phyloP scores from a whole-genome alignment of 2,329 filamentous ascomycete species.

The Aureobasidium sp. region DNA sequence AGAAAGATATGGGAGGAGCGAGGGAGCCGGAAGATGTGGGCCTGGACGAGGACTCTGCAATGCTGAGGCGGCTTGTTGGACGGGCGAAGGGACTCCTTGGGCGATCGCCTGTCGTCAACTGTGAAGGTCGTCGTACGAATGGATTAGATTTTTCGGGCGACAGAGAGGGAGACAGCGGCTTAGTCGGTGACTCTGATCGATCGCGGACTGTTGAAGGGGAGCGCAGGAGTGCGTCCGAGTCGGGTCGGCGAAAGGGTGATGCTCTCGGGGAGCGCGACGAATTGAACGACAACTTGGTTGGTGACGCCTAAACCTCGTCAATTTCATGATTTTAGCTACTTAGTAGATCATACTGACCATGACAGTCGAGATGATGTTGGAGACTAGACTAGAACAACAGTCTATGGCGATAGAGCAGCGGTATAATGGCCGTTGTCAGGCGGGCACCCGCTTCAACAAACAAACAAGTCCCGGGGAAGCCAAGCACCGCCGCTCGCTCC shows the following conservation, averaged over 20 bases:
- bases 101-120: constrained; percentile 25
- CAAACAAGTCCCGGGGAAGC: constrained; percentile 3
- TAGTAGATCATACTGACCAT: background rate
- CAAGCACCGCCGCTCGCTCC: background rate
- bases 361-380: background rate
- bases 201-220: constrained; percentile 34
- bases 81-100: constrained; percentile 31
- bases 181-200: constrained; percentile 19
- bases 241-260: constrained; percentile 39
- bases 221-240: constrained; percentile 30
- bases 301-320: constrained; percentile 1
- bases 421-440: constrained; percentile 1
- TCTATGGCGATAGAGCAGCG: background rate
- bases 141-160: constrained; percentile 25
- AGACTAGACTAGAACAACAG: background rate
- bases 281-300: constrained; percentile 34
- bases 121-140: constrained; percentile 30
- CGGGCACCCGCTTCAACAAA: constrained; percentile 1
- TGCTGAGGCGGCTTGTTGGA: constrained; percentile 26
- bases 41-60: constrained; percentile 20
- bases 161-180: constrained; percentile 15
- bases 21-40: constrained; percentile 4
- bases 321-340: background rate
- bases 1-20: constrained; percentile 1
- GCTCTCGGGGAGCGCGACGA: constrained; percentile 37